A percentile compares a stretch with the other conserved stretches of the same genome.
Conservation (phyloP, 306 rosid genomes). For the Lathyrus sativus region DNA sequence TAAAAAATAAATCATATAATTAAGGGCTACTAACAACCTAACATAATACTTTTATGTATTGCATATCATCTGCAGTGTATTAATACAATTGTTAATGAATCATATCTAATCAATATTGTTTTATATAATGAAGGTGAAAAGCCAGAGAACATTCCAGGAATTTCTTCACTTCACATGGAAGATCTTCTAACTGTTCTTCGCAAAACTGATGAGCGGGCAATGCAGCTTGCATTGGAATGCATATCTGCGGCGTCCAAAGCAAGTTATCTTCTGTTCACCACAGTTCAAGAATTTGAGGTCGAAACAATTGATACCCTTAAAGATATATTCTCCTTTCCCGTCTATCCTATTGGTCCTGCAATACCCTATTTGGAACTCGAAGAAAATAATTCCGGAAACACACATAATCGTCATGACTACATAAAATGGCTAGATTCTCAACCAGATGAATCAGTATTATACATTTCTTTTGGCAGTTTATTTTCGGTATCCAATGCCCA, state of each 20-base stretch:
- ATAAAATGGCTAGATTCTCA: conserved; percentile 60
- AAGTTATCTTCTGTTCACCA: conserved; percentile 47
- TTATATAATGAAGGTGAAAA: conserved; percentile 36
- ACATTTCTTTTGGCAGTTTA: conserved; percentile 66
- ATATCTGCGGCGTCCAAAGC: conserved; percentile 43
- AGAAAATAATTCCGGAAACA: not conserved
- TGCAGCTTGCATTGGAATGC: conserved; percentile 43
- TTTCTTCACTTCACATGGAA: conserved; percentile 39
- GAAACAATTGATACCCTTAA: conserved; percentile 42
- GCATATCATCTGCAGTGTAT: too few species aligned
- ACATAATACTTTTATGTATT: too few species aligned
- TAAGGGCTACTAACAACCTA: too few species aligned
- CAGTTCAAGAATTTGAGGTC: conserved; percentile 55
- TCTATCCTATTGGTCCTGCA: conserved; percentile 59
- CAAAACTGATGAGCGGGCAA: conserved; percentile 32
- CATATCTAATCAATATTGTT: conserved; percentile 5
- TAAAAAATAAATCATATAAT: too few species aligned
- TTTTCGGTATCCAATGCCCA: conserved; percentile 49
- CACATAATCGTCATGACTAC: conserved; percentile 34
- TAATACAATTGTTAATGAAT: not conserved
- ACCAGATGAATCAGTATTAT: conserved; percentile 53
- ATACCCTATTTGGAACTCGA: conserved; percentile 47
- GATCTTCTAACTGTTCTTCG: conserved; percentile 41
- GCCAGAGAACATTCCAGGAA: conserved; percentile 39
- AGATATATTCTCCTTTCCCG: conserved; percentile 42